phyloP scores from a whole-genome alignment of 805 yeast genomes.

The Kluyveromyces starmeri region DNA sequence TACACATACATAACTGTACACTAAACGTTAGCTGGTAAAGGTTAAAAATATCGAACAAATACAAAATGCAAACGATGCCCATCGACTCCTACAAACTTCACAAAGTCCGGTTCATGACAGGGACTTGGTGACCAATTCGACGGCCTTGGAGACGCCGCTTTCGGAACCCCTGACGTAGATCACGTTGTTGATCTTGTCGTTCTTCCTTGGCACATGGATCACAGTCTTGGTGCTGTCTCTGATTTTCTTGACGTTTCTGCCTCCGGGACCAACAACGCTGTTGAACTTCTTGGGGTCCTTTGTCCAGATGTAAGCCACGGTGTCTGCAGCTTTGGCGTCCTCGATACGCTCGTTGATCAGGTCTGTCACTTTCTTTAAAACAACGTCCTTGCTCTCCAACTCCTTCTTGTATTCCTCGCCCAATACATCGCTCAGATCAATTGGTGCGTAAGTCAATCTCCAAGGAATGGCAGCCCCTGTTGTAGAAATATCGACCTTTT shows the following conservation, averaged over 20 bases:
- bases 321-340: slow-evolving; percentile 36
- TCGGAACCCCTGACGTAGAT: slow-evolving; percentile 53
- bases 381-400: slow-evolving; percentile 44
- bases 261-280: slow-evolving; percentile 68
- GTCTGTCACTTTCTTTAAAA: slow-evolving; percentile 22
- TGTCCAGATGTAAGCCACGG: slow-evolving; percentile 56
- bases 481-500: slow-evolving; percentile 13
- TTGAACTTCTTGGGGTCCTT: slow-evolving; percentile 44
- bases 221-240: slow-evolving; percentile 51
- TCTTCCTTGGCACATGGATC: slow-evolving; percentile 54
- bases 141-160: slow-evolving; percentile 44
- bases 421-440: slow-evolving; percentile 23
- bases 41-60: neutral
- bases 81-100: too few species aligned
- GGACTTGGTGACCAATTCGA: slow-evolving; percentile 30
- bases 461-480: slow-evolving; percentile 44
- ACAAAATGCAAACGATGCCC: too few species aligned
- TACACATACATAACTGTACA: neutral
- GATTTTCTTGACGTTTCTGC: slow-evolving; percentile 52
- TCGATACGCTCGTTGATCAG: slow-evolving; percentile 42
- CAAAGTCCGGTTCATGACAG: too few species aligned
- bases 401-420: slow-evolving; percentile 29
- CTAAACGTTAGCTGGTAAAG: neutral
- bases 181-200: slow-evolving; percentile 43
- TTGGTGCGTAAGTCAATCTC: slow-evolving; percentile 44